These are phyloP conservation scores for Cladobotryum mycophilum DNA, from an alignment of 2,329 filamentous ascomycete genomes.

Conservation along the genomic window DNA sequence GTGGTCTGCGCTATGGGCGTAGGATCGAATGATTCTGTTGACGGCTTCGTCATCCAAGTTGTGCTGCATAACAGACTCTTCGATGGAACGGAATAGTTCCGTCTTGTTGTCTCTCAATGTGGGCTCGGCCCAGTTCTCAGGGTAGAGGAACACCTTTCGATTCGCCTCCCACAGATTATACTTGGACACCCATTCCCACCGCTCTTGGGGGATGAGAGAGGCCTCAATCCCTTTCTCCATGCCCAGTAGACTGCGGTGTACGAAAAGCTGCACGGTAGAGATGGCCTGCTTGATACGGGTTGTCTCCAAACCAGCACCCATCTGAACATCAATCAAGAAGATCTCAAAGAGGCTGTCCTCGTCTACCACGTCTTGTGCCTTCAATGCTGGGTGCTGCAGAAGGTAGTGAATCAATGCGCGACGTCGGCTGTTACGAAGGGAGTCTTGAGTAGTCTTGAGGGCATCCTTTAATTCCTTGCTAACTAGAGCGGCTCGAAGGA, in stretches of 20 bases:
- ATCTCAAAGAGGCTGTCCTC: neutral
- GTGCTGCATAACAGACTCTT: neutral
- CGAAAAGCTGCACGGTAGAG: slow-evolving; percentile 11
- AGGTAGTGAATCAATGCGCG: too few relatives aligned
- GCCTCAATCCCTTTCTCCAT: slow-evolving; percentile 2
- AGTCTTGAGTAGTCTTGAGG: too few relatives aligned
- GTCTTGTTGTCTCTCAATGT: neutral
- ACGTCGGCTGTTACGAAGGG: too few relatives aligned
- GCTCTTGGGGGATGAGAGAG: neutral
- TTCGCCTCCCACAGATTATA: neutral
- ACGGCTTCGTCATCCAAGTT: too few relatives aligned
- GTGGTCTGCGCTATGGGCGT: too few relatives aligned
- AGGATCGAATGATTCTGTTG: too few relatives aligned
- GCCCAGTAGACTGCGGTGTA: slow-evolving; percentile 11
- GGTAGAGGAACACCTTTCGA: neutral
- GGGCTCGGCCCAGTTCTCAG: neutral
- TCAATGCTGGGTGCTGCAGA: too few relatives aligned
- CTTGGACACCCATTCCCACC: neutral
- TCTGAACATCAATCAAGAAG: slow-evolving; percentile 13
- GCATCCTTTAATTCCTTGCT: neutral
- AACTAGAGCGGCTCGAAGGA: neutral
- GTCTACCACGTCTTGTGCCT: neutral
- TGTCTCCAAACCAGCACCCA: slow-evolving; percentile 9
- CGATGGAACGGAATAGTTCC: neutral
- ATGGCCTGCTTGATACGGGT: slow-evolving; percentile 13